Evolutionary conservation across 2,329 filamentous ascomycete genomes (phyloP), one percentile per base, ranked within the genome.

Genomic region (Monosporascus sp.): DNA sequence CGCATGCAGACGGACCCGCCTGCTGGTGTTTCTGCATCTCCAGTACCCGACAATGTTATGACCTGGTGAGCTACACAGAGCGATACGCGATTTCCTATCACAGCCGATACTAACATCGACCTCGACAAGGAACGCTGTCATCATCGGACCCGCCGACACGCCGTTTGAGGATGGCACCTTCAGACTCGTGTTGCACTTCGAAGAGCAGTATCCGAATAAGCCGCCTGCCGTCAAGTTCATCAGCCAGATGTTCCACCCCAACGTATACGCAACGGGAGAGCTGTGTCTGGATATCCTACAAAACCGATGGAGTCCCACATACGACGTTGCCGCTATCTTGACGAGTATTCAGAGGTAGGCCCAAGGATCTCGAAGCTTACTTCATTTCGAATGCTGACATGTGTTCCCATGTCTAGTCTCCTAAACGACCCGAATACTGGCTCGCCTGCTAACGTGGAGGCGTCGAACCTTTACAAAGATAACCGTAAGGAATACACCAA

Each of bases 1-100:
- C 91, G 94, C 74, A 99, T 99, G 93, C 94, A 99, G 77, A 97
- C 93, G 46, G 94, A 99, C 69, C 94, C 94, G 71, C 94, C 94
- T 9, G 93, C 93, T 50, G 94, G 94, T 54, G 93, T 99, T 51
- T 97, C 93, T 60, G 94, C 94, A 17, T 97, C 92, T 51, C 94
- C 94, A 7, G 89, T 97, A 47, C 91, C 93, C 57, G 91, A 96
- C 69, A 96, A 96, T 77, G 91, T 96, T 66, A 96, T 96, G 91
- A 96, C 90, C 49, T 96, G 91, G 91, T 95, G 81, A 60, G 80
- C 31, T 64, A 56, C 51, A 59, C 58, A 45, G 38, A 46, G 26
- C 26, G 20, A 22, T 11, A 61, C 48, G 57, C 56, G 20, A 52
- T 47, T 41, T 36, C 49, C 46, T 14, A 46, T 53, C 50, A 37